Percentiles rank a stretch among this genome's conserved stretches.
These are phyloP conservation scores for Eucalyptus pauciflora DNA, from an alignment of 345 rosid species.

Conservation along the genomic window DNA sequence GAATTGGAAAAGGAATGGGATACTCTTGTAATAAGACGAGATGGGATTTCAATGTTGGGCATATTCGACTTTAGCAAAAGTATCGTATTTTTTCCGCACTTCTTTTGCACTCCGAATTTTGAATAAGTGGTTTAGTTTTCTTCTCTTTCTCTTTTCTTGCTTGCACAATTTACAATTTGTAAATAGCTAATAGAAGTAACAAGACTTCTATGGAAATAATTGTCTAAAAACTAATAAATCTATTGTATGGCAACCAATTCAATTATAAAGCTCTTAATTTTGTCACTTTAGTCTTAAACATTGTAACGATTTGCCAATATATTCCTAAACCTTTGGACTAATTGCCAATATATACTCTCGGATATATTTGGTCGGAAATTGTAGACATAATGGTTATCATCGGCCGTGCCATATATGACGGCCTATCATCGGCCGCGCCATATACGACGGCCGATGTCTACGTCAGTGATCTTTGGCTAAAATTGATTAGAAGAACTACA, in stretches of 20 bases:
- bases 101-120: not conserved
- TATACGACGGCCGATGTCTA: fast-evolving
- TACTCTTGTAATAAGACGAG: not conserved
- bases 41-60: not conserved
- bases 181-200: not conserved
- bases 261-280: not conserved
- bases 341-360: not conserved
- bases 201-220: not conserved
- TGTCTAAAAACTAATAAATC: not conserved
- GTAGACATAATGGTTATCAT: fast-evolving
- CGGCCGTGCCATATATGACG: fast-evolving
- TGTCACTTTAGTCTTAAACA: not conserved
- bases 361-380: not conserved
- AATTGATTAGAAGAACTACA: not conserved
- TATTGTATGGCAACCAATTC: not conserved
- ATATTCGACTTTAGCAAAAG: not conserved
- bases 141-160: not conserved
- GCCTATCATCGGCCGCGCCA: fast-evolving
- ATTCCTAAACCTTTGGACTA: not conserved
- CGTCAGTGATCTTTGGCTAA: fast-evolving
- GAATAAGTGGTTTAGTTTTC: not conserved
- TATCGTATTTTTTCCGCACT: not conserved
- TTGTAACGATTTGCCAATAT: not conserved
- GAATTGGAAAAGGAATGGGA: not conserved
- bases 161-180: fast-evolving